These are phyloP conservation scores for Cymbidium sinense DNA, from an alignment of 106 monocot genomes.

Conservation along the genomic window DNA sequence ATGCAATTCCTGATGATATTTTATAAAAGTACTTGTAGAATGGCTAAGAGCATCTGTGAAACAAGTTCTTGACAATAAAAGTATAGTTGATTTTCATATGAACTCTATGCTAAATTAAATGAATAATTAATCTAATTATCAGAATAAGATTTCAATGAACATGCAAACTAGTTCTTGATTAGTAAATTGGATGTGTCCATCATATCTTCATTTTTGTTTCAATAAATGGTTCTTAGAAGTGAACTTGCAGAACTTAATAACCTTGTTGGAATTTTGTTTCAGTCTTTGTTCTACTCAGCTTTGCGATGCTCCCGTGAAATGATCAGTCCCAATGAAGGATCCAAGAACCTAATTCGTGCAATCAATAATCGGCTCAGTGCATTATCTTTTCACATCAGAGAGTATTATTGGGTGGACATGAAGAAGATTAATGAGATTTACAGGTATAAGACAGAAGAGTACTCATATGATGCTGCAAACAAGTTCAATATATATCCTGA, in stretches of 20 bases:
- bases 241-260: background rate
- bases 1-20: background rate
- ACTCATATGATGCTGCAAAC: constrained; percentile 71
- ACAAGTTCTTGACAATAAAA: too few relatives aligned
- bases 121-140: background rate
- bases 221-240: background rate
- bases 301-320: constrained; percentile 77
- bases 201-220: background rate
- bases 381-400: constrained; percentile 85
- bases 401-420: constrained; percentile 93
- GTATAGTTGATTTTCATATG: too few relatives aligned
- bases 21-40: background rate
- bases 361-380: constrained; percentile 88
- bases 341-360: constrained; percentile 62
- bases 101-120: background rate
- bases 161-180: background rate
- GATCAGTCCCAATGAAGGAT: constrained; percentile 68
- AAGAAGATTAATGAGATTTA: constrained; percentile 93
- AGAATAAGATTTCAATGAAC: background rate
- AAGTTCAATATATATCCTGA: constrained; percentile 91
- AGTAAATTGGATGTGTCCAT: too few relatives aligned
- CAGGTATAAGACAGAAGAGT: constrained; percentile 91
- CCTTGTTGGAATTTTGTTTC: background rate
- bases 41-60: background rate
- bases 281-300: constrained; percentile 95